phyloP scores from a whole-genome alignment of 2,329 filamentous ascomycete genomes.

The Leptographium lundbergii region DNA sequence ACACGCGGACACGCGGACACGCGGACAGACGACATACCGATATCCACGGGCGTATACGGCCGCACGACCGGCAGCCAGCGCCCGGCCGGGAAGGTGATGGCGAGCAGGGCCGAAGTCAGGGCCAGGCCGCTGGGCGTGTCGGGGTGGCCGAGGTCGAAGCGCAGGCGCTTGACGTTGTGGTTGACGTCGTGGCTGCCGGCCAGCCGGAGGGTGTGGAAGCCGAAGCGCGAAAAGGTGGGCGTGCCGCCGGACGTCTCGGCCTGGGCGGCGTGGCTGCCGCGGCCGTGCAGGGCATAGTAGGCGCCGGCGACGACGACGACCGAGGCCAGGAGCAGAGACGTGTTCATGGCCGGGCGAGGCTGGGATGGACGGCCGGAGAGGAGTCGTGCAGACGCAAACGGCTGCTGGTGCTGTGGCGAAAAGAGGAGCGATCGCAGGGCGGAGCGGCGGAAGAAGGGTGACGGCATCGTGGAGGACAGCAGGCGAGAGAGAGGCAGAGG shows the following conservation, averaged over 20 bases:
- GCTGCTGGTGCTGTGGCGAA: not conserved
- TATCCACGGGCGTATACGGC: constrained; percentile 52
- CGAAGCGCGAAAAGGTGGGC: constrained; percentile 14
- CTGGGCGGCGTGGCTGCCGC: constrained; percentile 1
- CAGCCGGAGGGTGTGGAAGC: constrained; percentile 34
- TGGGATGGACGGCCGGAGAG: not conserved
- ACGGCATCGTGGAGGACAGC: not conserved
- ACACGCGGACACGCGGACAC: too few relatives aligned
- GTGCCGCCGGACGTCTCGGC: constrained; percentile 8
- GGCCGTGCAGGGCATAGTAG: constrained; percentile 9
- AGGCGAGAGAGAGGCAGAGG: not conserved
- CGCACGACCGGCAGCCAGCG: constrained; percentile 45
- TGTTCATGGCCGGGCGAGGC: constrained; percentile 4
- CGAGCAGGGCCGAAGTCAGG: constrained; percentile 45
- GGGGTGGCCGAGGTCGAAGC: constrained; percentile 39
- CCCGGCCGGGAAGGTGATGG: constrained; percentile 44
- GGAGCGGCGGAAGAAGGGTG: not conserved
- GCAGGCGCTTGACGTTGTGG: constrained; percentile 44
- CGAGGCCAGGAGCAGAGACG: constrained; percentile 2
- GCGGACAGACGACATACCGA: constrained; percentile 25
- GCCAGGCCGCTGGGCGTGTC: constrained; percentile 34
- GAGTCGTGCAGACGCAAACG: not conserved
- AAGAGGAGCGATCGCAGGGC: not conserved
- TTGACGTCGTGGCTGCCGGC: constrained; percentile 40
- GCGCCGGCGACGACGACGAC: constrained; percentile 10